phyloP scores from a whole-genome alignment of 805 yeast species.

The Jamesozyma gamospora region DNA sequence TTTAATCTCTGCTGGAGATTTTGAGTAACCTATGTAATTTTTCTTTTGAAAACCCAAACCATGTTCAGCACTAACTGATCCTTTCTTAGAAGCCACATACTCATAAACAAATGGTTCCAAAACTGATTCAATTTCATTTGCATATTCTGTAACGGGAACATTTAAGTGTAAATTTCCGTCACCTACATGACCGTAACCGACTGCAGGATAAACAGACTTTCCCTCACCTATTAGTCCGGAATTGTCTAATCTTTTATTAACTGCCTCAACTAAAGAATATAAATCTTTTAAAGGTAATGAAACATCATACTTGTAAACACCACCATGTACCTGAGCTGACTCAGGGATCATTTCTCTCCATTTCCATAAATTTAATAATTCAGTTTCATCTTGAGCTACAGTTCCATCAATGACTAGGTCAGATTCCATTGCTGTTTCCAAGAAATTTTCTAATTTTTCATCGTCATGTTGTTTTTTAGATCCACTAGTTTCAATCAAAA shows the following conservation, averaged over 20 bases:
- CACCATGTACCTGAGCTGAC: constrained; percentile 76
- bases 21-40: constrained; percentile 77
- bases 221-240: constrained; percentile 50
- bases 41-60: constrained; percentile 97
- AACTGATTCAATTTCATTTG: constrained; percentile 63
- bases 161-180: constrained; percentile 95
- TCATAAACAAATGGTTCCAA: constrained; percentile 94
- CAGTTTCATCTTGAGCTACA: constrained; percentile 91
- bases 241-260: constrained; percentile 48
- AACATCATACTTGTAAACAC: constrained; percentile 95
- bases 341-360: constrained; percentile 96
- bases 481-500: constrained; percentile 92
- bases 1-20: constrained; percentile 56
- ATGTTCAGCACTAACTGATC: constrained; percentile 95
- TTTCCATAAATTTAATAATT: constrained; percentile 72
- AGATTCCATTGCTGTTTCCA: constrained; percentile 76
- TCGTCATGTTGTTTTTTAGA: constrained; percentile 90
- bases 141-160: constrained; percentile 79
- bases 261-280: constrained; percentile 74
- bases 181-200: constrained; percentile 98
- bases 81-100: constrained; percentile 60
- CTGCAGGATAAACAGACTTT: constrained; percentile 73
- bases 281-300: constrained; percentile 76
- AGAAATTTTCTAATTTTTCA: constrained; percentile 73
- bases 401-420: constrained; percentile 88